Evolutionary conservation across 176 grass and related monocot species (phyloP).

Genomic region (Cocos nucifera): DNA sequence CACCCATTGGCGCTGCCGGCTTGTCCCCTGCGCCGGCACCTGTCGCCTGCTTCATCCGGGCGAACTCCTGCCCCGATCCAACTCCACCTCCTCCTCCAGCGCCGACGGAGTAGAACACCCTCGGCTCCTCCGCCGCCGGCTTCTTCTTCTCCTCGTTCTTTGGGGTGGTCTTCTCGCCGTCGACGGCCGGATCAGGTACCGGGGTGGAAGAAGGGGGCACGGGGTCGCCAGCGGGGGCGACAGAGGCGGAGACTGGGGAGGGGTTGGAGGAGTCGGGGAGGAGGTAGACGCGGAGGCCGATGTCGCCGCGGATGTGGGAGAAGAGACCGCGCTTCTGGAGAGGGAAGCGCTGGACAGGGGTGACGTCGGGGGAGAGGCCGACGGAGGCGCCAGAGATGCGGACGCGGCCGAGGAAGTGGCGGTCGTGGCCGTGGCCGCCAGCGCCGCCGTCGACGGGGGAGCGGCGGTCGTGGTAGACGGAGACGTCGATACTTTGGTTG

Average conservation of each 20-base stretch:
- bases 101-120: constrained; percentile 25
- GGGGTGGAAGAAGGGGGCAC: background rate
- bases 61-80: no score
- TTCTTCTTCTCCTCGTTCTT: constrained; percentile 19
- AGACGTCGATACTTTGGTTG: constrained; percentile 21
- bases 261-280: background rate
- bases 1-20: background rate
- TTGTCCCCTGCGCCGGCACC: no score
- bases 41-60: background rate
- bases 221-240: background rate
- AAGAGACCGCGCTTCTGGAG: constrained; percentile 36
- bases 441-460: background rate
- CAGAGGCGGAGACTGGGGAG: background rate
- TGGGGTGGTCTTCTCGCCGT: background rate
- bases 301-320: constrained; percentile 34
- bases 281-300: constrained; percentile 29
- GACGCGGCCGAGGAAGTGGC: constrained; percentile 34
- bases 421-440: background rate
- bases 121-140: constrained; percentile 14
- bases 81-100: no score
- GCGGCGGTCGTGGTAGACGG: constrained; percentile 17
- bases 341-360: constrained; percentile 21
- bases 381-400: constrained; percentile 20
- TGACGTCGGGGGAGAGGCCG: constrained; percentile 5
- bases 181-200: background rate